Base-by-base conservation (phyloP, 2,329 filamentous ascomycete species). In the Coleophoma cylindrospora region DNA sequence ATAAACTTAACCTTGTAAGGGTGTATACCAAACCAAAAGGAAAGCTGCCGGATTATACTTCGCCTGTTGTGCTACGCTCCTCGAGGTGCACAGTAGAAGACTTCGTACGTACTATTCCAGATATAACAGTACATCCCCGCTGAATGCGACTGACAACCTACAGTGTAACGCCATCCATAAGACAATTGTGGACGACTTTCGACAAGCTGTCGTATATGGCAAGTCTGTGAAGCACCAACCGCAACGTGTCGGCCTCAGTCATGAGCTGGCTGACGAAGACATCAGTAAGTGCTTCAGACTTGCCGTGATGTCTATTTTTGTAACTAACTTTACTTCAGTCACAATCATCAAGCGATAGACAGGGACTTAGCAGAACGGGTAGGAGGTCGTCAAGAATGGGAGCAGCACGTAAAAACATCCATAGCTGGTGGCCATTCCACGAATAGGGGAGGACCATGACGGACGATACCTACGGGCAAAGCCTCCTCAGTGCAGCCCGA, bases 1-100 rank as follows among this genome's bases (percentile, higher is more conserved):
- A 96, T 50, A 96, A 95, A 71, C 80, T 99, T 61, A 89, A 87
- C 64, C 79, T 99, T 53, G 85, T 89, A 61, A 83, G 94, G 62
- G 87, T 99, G 43, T 99, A 99, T 74, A 99, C 94, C 51, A 99
- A 99, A 74, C 94, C 94, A 54, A 97, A 99, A 76, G 94, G 94
- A 55, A 90, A 86, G 68, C 78, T 90, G 70, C 94, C 94, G 14
- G 94, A 99, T 70, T 99, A 99, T 72, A 83, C 84, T 51, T 76
- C 87, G 47, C 94, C 94, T 46, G 94, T 99, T 36, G 94, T 99
- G 62, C 76, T 99, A 58, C 85, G 89, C 63, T 81, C 87, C 57
- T 83, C 78, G 47, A 86, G 84, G 59, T 95, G 87, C 69, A 97
- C 91, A 2, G 84, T 99, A 41, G 94, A 99, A 72, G 94, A 97